Conservation (phyloP, 768 basidiomycete genomes). For the Sarcomyxa edulis region DNA sequence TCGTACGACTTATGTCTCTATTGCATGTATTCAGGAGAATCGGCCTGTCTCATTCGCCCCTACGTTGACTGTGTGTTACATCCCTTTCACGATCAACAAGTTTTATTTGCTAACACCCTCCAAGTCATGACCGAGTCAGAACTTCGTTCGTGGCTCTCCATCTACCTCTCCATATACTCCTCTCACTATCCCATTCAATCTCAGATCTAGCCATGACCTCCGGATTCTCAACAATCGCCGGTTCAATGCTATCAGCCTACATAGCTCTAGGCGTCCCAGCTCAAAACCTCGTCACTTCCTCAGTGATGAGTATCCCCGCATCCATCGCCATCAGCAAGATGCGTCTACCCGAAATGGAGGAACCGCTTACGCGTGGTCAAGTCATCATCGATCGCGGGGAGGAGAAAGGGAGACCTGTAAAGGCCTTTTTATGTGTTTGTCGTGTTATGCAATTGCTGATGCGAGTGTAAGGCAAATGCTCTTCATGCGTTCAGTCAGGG, state of each 20-base stretch:
- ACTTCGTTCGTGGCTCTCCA: too few species aligned
- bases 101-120: too few species aligned
- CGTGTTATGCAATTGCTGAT: too few species aligned
- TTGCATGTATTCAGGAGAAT: too few species aligned
- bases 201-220: too few species aligned
- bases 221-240: conserved; percentile 91
- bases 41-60: conserved; percentile 78
- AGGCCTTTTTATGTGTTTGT: too few species aligned
- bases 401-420: conserved; percentile 48
- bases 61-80: conserved; percentile 80
- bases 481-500: conserved; percentile 88
- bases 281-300: conserved; percentile 79
- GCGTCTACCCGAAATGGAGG: conserved; percentile 78
- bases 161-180: too few species aligned
- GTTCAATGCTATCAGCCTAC: conserved; percentile 84
- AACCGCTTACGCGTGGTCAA: conserved; percentile 79
- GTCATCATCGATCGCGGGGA: conserved; percentile 79
- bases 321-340: conserved; percentile 91
- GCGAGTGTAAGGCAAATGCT: too few species aligned
- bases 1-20: too few species aligned
- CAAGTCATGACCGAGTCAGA: conserved; percentile 86
- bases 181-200: too few species aligned
- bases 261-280: conserved; percentile 73
- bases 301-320: conserved; percentile 93
- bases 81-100: too few species aligned